A percentile compares a stretch with the other conserved stretches of the same genome.
phyloP scores from a whole-genome alignment of 2,329 filamentous ascomycete species.

The Epicoccum nigrum region DNA sequence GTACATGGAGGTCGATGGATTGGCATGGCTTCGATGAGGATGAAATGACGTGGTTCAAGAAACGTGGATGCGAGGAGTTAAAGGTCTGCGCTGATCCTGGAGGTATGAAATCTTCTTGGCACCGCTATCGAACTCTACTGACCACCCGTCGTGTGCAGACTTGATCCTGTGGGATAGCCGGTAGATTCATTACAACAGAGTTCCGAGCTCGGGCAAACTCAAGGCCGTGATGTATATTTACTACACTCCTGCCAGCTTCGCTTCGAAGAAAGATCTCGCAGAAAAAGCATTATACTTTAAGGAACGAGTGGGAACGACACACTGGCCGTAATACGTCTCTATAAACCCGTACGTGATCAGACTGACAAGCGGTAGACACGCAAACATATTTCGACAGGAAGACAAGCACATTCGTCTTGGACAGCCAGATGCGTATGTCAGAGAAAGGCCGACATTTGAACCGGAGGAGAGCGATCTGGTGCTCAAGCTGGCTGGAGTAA shows the following conservation, averaged over 20 bases:
- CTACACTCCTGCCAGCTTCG: slow-evolving; percentile 24
- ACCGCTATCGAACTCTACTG: background rate
- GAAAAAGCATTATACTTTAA: slow-evolving; percentile 13
- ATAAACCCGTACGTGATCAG: background rate
- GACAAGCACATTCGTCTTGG: background rate
- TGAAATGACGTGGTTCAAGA: slow-evolving; percentile 52
- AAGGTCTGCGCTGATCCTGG: slow-evolving; percentile 53
- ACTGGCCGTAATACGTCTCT: background rate
- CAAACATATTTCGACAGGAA: background rate
- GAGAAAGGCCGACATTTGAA: background rate
- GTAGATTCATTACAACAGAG: slow-evolving; percentile 51
- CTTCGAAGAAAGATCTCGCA: slow-evolving; percentile 20
- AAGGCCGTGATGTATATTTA: slow-evolving; percentile 26
- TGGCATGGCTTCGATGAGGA: slow-evolving; percentile 51
- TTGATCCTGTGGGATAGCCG: slow-evolving; percentile 57
- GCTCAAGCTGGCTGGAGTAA: background rate
- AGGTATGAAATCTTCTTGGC: background rate
- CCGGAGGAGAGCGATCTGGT: background rate
- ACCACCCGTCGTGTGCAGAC: slow-evolving; percentile 27
- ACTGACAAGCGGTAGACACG: background rate
- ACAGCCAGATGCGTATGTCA: background rate
- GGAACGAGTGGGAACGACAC: background rate
- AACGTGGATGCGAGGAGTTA: slow-evolving; percentile 47
- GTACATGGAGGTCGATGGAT: slow-evolving; percentile 39
- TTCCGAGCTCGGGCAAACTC: slow-evolving; percentile 20